Evolutionary conservation across 345 rosid genomes (phyloP), one percentile per base, ranked within the genome.

Genomic region (Kandelia obovata): DNA sequence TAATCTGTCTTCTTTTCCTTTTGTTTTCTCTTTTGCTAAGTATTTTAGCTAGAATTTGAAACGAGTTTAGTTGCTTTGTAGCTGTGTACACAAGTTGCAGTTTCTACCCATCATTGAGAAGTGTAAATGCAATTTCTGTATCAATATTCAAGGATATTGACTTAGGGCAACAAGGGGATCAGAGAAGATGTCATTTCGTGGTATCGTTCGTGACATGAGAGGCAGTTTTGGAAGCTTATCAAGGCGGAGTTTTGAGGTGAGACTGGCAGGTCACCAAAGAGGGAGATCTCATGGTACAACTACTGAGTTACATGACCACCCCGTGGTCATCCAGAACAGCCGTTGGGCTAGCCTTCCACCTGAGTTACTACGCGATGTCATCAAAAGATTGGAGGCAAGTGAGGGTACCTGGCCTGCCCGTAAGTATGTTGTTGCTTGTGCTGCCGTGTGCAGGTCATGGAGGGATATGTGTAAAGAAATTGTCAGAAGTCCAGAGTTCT

Each of bases 11-110:
- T 69, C 62, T 70, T 43, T 66, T 70, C 72, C 72, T 73, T 68
- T 74, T 57, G 34, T 80, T 79, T 68, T 84, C 80, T 82, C 21
- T 69, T 66, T 67, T 76, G 55, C 64, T 79, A 80, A 76, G 88
- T 72, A 75, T 74, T 82, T 43, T 5, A 27, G 51, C 58, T 70
- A 56, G 60, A 66, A 53, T 71, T 77, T 62, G 58, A 79, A 69
- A 57, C 59, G 53, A 57, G 62, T 70, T 61, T 75, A 55, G 57
- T 65, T 67, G 30, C 66, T 68, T 53, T 74, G 65, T 75, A 73
- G 84, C 68, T 72, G 34, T 53, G 43, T 47, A 4, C 59, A 53
- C 35, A 5, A 39, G 61, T 32, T 31, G 57, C 62, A 58, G 34
- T 72, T 51, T 53, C 59, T 23, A 7, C 21, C 15, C 49, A 53